Base-by-base conservation (phyloP, 164 flowering plant genomes). In the Magnolia sinica region DNA sequence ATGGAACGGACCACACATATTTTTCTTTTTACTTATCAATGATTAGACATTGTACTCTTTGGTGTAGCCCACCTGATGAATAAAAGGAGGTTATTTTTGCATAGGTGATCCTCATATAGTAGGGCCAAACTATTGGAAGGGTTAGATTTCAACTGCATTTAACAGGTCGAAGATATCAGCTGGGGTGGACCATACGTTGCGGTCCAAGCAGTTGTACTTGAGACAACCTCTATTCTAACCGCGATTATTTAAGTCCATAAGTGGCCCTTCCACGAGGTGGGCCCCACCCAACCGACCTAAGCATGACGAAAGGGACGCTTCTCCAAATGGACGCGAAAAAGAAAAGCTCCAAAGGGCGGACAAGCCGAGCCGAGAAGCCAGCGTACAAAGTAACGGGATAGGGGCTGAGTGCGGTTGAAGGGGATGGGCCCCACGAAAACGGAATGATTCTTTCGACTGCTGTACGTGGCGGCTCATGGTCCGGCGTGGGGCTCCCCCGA, bases 401-500 rank as follows among this genome's bases (percentile, higher is more conserved):
- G 29, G 14, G 8, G 24, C 18, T 68, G 50, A 22, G 65, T 49
- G 61, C 61, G 29, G 68, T 7, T 50, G 50, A 16, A 10, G 61
- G 61, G 11, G 61, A 2, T 2, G 22, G 14, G 55, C 24, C 55
- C 18, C 2, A 7, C 16, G 31, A n/a, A 19, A 49, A 50, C 11
- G 73, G 78, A 81, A 83, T 83, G 78, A 82, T 83, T 81, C 24
- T 37, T 24, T 23, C 70, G 80, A 72, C 79, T 79, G 61, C 76
- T 61, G 72, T 78, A 80, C 81, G 84, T 87, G 85, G 90, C 89
- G 85, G 89, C 87, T 84, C 73, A 51, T 69, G 87, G 89, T 85
- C 89, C 82, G 83, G 91, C 89, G 89, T 89, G 92, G 69, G 89
- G 87, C 79, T 77, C 80, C 77, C 84, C 76, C 83, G 85, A 82